These are phyloP conservation scores for Sanghuangporus baumii DNA, from an alignment of 1,284 basidiomycete species.

Conservation along the genomic window DNA sequence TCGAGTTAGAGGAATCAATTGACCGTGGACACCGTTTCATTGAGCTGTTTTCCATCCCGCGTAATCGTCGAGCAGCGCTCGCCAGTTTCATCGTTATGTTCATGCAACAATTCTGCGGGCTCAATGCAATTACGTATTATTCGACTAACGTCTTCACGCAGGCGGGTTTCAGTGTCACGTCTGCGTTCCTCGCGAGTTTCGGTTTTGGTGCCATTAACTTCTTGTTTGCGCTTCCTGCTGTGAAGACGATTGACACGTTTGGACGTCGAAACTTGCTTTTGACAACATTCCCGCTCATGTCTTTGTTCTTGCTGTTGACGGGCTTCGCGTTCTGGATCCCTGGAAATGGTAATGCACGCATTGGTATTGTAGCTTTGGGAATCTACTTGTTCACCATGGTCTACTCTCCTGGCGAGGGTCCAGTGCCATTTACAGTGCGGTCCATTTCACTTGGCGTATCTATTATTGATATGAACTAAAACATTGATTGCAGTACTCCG, in stretches of 20 bases:
- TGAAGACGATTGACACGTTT: slow-evolving; percentile 53
- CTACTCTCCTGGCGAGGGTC: slow-evolving; percentile 64
- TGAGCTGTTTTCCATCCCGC: slow-evolving; percentile 63
- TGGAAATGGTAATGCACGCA: slow-evolving; percentile 29
- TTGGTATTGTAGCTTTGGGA: slow-evolving; percentile 49
- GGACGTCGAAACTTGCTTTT: slow-evolving; percentile 55
- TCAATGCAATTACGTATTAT: slow-evolving; percentile 59
- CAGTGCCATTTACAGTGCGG: slow-evolving; percentile 53
- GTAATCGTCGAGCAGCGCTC: slow-evolving; percentile 64
- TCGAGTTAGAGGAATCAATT: slow-evolving; percentile 50
- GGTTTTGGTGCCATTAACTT: slow-evolving; percentile 72
- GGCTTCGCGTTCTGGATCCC: slow-evolving; percentile 53
- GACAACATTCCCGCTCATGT: slow-evolving; percentile 58
- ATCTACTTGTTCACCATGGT: slow-evolving; percentile 53
- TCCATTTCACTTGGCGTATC: too few relatives aligned
- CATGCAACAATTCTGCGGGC: slow-evolving; percentile 54
- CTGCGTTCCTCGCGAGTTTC: slow-evolving; percentile 59
- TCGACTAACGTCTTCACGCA: slow-evolving; percentile 61
- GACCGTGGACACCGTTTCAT: slow-evolving; percentile 44
- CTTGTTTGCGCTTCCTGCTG: slow-evolving; percentile 59
- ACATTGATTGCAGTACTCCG: slow-evolving; percentile 34
- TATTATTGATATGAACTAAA: too few relatives aligned
- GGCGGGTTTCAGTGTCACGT: slow-evolving; percentile 43
- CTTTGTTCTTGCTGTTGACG: slow-evolving; percentile 54
- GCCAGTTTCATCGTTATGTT: slow-evolving; percentile 66